Base-by-base conservation (phyloP, 306 rosid genomes). In the Mimosa pudica region DNA sequence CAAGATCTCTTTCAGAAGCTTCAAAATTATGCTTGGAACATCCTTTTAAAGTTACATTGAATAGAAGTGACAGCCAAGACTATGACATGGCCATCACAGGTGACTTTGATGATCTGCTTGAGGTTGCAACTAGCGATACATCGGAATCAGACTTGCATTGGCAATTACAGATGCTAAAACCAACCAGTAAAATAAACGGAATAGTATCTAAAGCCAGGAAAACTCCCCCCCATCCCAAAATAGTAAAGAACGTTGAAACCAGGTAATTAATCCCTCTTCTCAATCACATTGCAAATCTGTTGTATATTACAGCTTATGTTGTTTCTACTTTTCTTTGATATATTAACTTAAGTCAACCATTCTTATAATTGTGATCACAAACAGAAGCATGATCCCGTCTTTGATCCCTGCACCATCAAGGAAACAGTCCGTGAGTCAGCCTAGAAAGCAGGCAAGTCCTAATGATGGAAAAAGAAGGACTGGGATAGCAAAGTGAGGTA, bases 121-220 rank as follows among this genome's bases (percentile, higher is more conserved):
- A 88, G 71, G 75, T 87, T 73, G 84, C 92, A 81, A 89, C 89
- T 8, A 94, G 97, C 81, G 98, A 92, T 79, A 80, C 88, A 41
- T 92, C 97, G 38, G 97, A 94, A 79, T 84, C 94, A 60, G 97
- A 88, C 83, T 17, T 81, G 68, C 87, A 64, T 85, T 92, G 97
- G 94, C 90, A 86, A 36, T 49, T 81, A 57, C 83, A 85, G 74
- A 48, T 51, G 61, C 87, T 79, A 17, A 92, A 83, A 84, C 4
- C 76, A 64, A 57, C 86, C 64, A 1, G 36, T 73, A 55, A 78
- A 79, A 85, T 95, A 72, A 88, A 73, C 17, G 84, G 85, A 48
- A 35, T 71, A 69, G 86, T 74, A 35, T 76, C 91, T 45, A 90
- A 80, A 86, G 35, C 83, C 9, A 90, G 82, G 89, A 93, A 84